A percentile compares a stretch with the other conserved stretches of the same genome.
Evolutionary conservation across 345 rosid genomes (phyloP).

Genomic region (Aegle marmelos): DNA sequence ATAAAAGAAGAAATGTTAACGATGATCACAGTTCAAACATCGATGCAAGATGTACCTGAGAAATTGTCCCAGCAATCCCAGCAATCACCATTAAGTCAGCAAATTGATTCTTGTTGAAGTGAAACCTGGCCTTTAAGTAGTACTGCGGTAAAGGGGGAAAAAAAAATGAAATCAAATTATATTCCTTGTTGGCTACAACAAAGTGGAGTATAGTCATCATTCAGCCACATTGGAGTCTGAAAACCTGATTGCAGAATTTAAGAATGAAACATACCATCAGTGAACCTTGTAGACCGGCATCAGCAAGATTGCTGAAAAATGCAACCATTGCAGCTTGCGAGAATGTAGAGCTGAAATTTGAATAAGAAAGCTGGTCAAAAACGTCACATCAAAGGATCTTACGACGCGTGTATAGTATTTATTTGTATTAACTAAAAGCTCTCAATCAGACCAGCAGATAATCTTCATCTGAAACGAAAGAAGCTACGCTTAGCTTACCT

Average conservation of each 20-base stretch:
- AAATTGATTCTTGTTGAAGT: slow-evolving; percentile 80
- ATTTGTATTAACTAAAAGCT: too few relatives aligned
- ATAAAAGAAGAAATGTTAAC: not conserved
- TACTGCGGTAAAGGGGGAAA: slow-evolving; percentile 39
- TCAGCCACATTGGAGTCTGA: not conserved
- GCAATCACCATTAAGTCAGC: slow-evolving; percentile 83
- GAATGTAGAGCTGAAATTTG: slow-evolving; percentile 56
- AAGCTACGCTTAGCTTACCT: slow-evolving; percentile 40
- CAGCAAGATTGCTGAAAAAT: slow-evolving; percentile 67
- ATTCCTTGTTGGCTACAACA: not conserved
- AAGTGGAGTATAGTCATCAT: not conserved
- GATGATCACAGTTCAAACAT: not conserved
- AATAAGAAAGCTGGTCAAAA: not conserved
- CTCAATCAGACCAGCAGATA: too few relatives aligned
- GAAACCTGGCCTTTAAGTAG: slow-evolving; percentile 84
- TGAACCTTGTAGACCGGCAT: slow-evolving; percentile 73
- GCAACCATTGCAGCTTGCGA: slow-evolving; percentile 73
- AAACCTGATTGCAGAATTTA: not conserved
- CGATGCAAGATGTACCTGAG: slow-evolving; percentile 53
- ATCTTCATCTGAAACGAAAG: not conserved
- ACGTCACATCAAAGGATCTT: too few relatives aligned
- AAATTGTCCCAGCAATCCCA: slow-evolving; percentile 76
- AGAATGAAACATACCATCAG: slow-evolving; percentile 45
- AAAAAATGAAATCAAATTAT: not conserved
- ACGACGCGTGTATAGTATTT: too few relatives aligned